Percentiles rank a stretch among this genome's conserved stretches.
phyloP scores from a whole-genome alignment of 2,329 filamentous ascomycete genomes.

The Blastomyces parvus region DNA sequence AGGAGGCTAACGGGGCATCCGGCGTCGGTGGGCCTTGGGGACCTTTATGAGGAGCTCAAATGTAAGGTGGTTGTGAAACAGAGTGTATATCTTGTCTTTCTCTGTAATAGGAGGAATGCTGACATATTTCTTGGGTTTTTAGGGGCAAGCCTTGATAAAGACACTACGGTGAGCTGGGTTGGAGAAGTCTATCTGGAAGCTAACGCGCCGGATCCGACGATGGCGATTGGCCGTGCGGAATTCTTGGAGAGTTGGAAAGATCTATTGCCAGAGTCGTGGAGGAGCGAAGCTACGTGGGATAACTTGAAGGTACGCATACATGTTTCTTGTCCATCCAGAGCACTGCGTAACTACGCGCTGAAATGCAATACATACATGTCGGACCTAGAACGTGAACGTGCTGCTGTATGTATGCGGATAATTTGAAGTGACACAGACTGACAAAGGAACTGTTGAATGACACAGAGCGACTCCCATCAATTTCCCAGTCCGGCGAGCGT shows the following conservation, averaged over 20 bases:
- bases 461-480: conserved; percentile 27
- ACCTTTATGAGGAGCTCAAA: conserved; percentile 23
- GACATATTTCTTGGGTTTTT: conserved; percentile 8
- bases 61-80: conserved; percentile 23
- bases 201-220: conserved; percentile 24
- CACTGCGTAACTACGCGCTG: not conserved
- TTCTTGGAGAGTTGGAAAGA: conserved; percentile 36
- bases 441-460: conserved; percentile 3
- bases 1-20: conserved; percentile 26
- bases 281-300: conserved; percentile 26
- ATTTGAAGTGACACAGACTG: not conserved
- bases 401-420: not conserved
- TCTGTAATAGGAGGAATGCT: not conserved
- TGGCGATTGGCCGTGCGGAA: conserved; percentile 25
- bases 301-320: conserved; percentile 25
- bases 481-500: conserved; percentile 29
- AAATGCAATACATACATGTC: not conserved
- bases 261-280: conserved; percentile 36
- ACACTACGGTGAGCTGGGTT: conserved; percentile 28
- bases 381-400: not conserved
- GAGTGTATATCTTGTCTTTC: not conserved
- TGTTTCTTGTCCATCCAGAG: not conserved
- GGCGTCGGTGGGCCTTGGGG: conserved; percentile 11
- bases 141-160: conserved; percentile 35
- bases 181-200: conserved; percentile 34